phyloP scores from a whole-genome alignment of 441 rosid species.

The Adansonia rubrostipa region DNA sequence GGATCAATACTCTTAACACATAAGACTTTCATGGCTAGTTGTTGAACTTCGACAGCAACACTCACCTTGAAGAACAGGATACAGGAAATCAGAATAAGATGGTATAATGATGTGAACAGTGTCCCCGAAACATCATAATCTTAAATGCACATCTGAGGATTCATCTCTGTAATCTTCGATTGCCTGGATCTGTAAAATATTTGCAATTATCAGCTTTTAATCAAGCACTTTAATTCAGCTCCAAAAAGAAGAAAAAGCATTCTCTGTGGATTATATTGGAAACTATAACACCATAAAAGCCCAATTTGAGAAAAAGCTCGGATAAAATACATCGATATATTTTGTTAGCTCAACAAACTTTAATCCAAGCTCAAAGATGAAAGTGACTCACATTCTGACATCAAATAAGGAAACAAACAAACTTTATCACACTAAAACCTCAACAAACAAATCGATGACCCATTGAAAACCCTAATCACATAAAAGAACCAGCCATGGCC shows the following conservation, averaged over 20 bases:
- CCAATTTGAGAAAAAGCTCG: constrained; percentile 11
- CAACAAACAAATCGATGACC: neutral
- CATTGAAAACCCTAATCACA: constrained; percentile 8
- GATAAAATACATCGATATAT: neutral
- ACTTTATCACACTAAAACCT: neutral
- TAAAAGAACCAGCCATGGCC: neutral
- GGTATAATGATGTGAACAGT: constrained; percentile 13
- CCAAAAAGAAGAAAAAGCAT: neutral
- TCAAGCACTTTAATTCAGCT: constrained; percentile 1
- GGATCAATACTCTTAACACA: constrained; percentile 32
- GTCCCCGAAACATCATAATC: constrained; percentile 7
- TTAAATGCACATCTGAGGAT: constrained; percentile 19
- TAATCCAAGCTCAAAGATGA: constrained; percentile 19
- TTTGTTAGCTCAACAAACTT: constrained; percentile 15
- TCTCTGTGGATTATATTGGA: neutral
- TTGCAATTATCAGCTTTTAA: neutral
- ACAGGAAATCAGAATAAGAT: neutral
- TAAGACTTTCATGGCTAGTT: constrained; percentile 31
- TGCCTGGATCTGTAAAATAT: constrained; percentile 46
- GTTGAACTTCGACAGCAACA: constrained; percentile 28
- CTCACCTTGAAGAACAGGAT: constrained; percentile 21
- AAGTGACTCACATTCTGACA: neutral
- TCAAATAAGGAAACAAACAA: neutral
- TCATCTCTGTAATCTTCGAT: constrained; percentile 23
- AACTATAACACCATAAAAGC: neutral